A percentile compares a stretch with the other conserved stretches of the same genome.
These are phyloP conservation scores for Saccharomyces eubayanus DNA, from an alignment of 805 yeast genomes.

Conservation along the genomic window DNA sequence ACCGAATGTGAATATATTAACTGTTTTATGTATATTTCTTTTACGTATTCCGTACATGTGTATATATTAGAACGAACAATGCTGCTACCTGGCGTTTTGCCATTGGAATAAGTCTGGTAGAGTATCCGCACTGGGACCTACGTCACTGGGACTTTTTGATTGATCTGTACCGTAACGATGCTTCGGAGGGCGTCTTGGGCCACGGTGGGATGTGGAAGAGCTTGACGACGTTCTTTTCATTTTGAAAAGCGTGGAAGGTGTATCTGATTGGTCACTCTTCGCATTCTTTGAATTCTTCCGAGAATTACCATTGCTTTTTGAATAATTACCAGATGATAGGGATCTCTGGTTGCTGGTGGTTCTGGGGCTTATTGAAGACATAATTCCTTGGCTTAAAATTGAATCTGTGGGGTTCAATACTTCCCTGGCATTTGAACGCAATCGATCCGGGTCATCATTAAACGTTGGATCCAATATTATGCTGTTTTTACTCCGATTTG, in stretches of 20 bases:
- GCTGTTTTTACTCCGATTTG: neutral
- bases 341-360: neutral
- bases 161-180: neutral
- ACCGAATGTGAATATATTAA: neutral
- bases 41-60: neutral
- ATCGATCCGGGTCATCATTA: neutral
- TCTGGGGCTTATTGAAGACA: neutral
- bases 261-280: neutral
- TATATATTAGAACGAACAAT: neutral
- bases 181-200: neutral
- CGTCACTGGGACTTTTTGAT: neutral
- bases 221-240: neutral
- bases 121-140: neutral
- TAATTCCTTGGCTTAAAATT: neutral
- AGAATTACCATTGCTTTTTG: neutral
- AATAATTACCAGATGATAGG: neutral
- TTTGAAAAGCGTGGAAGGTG: neutral
- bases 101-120: conserved; percentile 2
- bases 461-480: neutral
- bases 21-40: neutral
- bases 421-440: neutral
- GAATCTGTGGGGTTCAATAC: neutral
- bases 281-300: neutral
- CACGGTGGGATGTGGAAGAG: neutral
- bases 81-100: conserved; percentile 5